phyloP scores from a whole-genome alignment of 371 early-diverging fungal genomes.

The Syncephalis fuscata region DNA sequence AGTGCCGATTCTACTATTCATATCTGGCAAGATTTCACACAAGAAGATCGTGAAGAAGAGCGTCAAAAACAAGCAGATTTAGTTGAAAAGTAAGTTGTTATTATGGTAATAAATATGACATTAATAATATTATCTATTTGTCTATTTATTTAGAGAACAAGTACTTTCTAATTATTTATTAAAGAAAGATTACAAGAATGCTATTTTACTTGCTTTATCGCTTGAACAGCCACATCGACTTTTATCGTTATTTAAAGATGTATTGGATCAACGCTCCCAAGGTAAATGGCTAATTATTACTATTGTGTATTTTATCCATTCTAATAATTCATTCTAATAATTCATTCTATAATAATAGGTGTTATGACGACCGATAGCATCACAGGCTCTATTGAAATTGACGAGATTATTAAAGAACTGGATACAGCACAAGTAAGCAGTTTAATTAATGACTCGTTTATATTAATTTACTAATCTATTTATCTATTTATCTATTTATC shows the following conservation, averaged over 20 bases:
- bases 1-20: constrained; percentile 81
- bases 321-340: constrained; percentile 1
- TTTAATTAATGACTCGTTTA: no score
- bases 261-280: constrained; percentile 29
- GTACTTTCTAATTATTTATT: constrained; percentile 68
- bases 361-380: constrained; percentile 14
- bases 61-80: constrained; percentile 45
- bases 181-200: constrained; percentile 80
- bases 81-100: constrained; percentile 27
- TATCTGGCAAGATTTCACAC: constrained; percentile 84
- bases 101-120: no score
- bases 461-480: background rate
- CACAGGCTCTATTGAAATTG: constrained; percentile 44
- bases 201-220: constrained; percentile 79
- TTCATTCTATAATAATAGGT: background rate
- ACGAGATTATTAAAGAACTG: constrained; percentile 38
- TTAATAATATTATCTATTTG: background rate
- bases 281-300: constrained; percentile 11
- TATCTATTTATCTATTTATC: constrained; percentile 6
- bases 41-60: constrained; percentile 55
- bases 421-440: constrained; percentile 20
- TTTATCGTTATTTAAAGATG: constrained; percentile 49
- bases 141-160: constrained; percentile 62
- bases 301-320: no score
- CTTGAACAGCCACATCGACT: constrained; percentile 79